phyloP scores from a whole-genome alignment of 2,329 filamentous ascomycete species.

The Cladosporium cucumerinum region DNA sequence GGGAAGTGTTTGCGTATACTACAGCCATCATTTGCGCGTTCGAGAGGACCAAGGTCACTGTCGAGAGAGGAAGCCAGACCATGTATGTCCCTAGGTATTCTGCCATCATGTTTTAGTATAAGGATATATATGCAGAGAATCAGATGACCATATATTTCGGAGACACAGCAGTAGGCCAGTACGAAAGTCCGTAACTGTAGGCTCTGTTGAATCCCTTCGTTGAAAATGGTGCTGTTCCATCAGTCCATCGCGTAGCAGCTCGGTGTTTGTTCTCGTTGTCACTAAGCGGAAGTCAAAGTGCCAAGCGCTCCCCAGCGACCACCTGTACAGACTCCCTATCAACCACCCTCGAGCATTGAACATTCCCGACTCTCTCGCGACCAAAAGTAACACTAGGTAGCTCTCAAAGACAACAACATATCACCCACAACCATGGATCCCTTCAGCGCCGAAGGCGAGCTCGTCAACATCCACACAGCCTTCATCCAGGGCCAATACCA shows the following conservation, averaged over 20 bases:
- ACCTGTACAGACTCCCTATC: constrained; percentile 6
- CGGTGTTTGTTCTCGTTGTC: constrained; percentile 60
- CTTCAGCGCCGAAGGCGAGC: constrained; percentile 63
- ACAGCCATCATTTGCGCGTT: neutral
- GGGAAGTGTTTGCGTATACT: neutral
- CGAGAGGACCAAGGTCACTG: too few species aligned
- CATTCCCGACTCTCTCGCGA: neutral
- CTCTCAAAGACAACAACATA: neutral
- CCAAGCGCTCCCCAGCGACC: constrained; percentile 8
- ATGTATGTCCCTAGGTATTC: too few species aligned
- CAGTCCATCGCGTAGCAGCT: neutral
- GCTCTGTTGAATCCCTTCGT: neutral
- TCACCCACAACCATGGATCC: constrained; percentile 53
- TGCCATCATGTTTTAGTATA: neutral
- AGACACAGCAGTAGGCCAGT: neutral
- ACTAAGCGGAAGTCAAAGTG: constrained; percentile 62
- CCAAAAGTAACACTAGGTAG: neutral
- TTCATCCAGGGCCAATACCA: constrained; percentile 79
- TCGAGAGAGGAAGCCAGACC: too few species aligned
- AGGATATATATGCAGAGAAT: neutral
- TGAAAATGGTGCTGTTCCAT: neutral
- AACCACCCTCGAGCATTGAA: neutral
- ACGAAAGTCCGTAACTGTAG: neutral
- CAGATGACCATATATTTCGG: neutral
- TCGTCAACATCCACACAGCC: constrained; percentile 65